phyloP scores from a whole-genome alignment of 768 basidiomycete species.

The Leccinum broughii region DNA sequence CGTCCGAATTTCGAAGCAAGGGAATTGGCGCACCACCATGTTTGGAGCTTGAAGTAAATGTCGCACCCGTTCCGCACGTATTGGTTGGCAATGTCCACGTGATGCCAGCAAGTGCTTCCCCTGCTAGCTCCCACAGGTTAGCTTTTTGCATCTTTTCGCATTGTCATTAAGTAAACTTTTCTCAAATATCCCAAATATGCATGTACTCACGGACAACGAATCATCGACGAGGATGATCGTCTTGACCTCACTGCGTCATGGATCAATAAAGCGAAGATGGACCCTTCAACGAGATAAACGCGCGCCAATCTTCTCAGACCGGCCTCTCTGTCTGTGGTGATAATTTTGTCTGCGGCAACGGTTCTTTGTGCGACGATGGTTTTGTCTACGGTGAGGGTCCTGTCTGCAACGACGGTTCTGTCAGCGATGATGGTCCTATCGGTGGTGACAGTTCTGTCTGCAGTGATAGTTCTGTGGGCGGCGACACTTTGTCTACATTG shows the following conservation, averaged over 20 bases:
- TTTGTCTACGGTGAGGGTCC: no score
- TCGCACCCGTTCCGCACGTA: constrained; percentile 38
- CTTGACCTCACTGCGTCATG: constrained; percentile 33
- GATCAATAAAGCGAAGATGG: constrained; percentile 1
- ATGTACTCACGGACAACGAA: constrained; percentile 36
- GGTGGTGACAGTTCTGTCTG: no score
- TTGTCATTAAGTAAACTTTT: background rate
- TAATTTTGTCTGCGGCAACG: no score
- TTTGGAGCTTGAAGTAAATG: constrained; percentile 37
- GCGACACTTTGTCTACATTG: no score
- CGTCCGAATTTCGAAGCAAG: background rate
- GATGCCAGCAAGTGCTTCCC: constrained; percentile 44
- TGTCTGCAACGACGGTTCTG: no score
- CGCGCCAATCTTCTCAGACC: constrained; percentile 28
- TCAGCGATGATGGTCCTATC: no score
- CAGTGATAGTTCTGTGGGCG: no score
- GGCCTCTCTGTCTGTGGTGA: constrained; percentile 16
- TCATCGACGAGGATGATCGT: constrained; percentile 42
- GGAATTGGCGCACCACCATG: constrained; percentile 18
- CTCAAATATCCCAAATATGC: no score
- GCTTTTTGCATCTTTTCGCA: constrained; percentile 39
- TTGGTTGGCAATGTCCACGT: constrained; percentile 35
- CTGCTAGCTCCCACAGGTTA: constrained; percentile 38
- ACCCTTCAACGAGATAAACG: constrained; percentile 9
- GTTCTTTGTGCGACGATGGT: no score